phyloP scores from a whole-genome alignment of 257 asterid genomes.

The Cynanchum wilfordii region DNA sequence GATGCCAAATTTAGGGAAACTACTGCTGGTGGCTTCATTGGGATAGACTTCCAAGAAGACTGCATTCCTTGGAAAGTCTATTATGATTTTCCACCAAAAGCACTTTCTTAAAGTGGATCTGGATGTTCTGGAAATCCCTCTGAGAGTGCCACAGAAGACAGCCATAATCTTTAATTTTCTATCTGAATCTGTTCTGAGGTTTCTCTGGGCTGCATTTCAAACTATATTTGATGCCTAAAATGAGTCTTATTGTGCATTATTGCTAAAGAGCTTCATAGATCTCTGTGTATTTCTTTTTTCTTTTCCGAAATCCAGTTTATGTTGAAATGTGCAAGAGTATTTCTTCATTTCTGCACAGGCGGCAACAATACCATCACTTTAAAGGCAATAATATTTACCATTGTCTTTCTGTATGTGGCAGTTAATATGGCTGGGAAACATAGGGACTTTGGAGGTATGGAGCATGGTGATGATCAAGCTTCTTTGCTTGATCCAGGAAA shows the following conservation, averaged over 20 bases:
- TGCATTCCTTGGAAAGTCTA: background rate
- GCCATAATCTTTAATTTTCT: background rate
- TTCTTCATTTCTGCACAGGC: background rate
- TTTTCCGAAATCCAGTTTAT: background rate
- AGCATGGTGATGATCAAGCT: constrained; percentile 85
- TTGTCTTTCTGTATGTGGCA: constrained; percentile 29
- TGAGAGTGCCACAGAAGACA: background rate
- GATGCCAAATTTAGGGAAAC: background rate
- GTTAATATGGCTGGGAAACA: constrained; percentile 66
- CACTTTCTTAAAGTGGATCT: background rate
- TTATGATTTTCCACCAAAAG: background rate
- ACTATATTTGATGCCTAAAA: background rate
- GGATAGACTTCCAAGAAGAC: background rate
- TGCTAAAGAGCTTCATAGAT: background rate
- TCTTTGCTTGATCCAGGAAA: constrained; percentile 70
- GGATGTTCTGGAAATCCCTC: background rate
- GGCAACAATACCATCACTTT: background rate
- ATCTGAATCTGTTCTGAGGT: constrained; percentile 2
- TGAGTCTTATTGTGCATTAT: background rate
- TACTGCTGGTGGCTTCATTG: background rate
- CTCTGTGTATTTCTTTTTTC: background rate
- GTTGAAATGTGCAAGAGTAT: background rate
- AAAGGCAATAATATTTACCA: constrained; percentile 1
- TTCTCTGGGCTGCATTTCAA: background rate
- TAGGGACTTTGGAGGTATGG: constrained; percentile 91